phyloP scores from a whole-genome alignment of 352 stramenopile genomes.

The Phytophthora hybrid region DNA sequence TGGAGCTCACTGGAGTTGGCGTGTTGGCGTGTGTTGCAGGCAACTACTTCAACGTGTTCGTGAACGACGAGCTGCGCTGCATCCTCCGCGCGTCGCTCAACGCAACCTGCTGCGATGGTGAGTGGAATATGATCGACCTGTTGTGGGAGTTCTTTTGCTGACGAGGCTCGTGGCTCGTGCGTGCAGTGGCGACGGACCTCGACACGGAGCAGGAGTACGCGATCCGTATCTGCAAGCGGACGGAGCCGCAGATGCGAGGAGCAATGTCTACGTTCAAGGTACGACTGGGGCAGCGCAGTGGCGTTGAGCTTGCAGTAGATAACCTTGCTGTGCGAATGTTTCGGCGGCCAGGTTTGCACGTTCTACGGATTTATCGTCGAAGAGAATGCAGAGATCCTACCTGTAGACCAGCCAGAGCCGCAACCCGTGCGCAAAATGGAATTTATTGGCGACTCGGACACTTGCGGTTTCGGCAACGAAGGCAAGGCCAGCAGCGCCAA shows the following conservation, averaged over 20 bases:
- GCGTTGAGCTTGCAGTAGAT: not conserved
- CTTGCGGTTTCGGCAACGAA: conserved; percentile 88
- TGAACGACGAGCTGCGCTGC: conserved; percentile 74
- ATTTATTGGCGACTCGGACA: conserved; percentile 89
- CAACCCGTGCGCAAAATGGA: conserved; percentile 70
- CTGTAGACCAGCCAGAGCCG: conserved; percentile 46
- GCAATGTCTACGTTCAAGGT: conserved; percentile 90
- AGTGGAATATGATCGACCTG: conserved; percentile 1
- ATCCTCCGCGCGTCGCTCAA: conserved; percentile 83
- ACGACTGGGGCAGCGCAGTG: not conserved
- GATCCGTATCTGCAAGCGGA: conserved; percentile 83
- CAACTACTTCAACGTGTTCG: conserved; percentile 92
- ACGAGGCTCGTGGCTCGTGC: not conserved
- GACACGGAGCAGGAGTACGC: conserved; percentile 62
- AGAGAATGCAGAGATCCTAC: conserved; percentile 65
- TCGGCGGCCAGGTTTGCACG: conserved; percentile 69
- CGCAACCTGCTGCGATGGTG: conserved; percentile 84
- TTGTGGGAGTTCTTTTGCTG: no score
- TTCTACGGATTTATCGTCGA: conserved; percentile 92
- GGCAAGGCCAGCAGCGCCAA: conserved; percentile 75
- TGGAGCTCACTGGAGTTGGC: not conserved
- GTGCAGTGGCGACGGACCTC: conserved; percentile 68
- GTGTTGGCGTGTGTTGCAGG: conserved; percentile 39
- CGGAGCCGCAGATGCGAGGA: conserved; percentile 85
- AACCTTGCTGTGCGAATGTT: not conserved